Evolutionary conservation across 1,284 basidiomycete species (phyloP).

Genomic region (Puccinia horiana): DNA sequence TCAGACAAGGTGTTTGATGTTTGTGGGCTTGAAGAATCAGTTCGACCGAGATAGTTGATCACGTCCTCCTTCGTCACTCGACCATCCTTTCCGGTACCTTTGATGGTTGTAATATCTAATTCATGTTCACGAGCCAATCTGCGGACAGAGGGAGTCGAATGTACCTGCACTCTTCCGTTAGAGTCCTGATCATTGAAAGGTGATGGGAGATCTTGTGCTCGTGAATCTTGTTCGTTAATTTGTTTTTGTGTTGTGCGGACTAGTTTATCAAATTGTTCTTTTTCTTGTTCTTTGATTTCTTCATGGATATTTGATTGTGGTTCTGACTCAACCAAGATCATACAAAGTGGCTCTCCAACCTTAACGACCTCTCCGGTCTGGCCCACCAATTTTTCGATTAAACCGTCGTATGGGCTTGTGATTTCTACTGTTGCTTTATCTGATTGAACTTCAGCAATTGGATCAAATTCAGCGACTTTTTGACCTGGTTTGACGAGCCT

Average conservation of each 20-base stretch:
- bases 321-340: constrained; percentile 76
- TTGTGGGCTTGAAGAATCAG: constrained; percentile 60
- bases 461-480: constrained; percentile 75
- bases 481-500: constrained; percentile 68
- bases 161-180: constrained; percentile 56
- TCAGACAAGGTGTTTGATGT: background rate
- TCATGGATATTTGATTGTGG: constrained; percentile 41
- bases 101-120: constrained; percentile 65
- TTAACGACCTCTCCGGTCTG: constrained; percentile 81
- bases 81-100: constrained; percentile 73
- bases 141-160: constrained; percentile 76
- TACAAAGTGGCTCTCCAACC: constrained; percentile 78
- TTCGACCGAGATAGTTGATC: constrained; percentile 53
- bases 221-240: constrained; percentile 29
- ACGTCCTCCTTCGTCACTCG: constrained; percentile 76
- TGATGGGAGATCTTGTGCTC: constrained; percentile 50
- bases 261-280: background rate
- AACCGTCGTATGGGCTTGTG: constrained; percentile 81
- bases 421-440: constrained; percentile 95
- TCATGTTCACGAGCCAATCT: constrained; percentile 71
- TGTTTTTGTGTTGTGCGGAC: background rate
- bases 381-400: constrained; percentile 72
- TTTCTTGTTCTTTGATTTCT: background rate
- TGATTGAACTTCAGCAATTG: constrained; percentile 87
- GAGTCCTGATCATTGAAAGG: constrained; percentile 55